Base-by-base conservation (phyloP, 192 early-diverging fungal species). In the Coemansia sp. region DNA sequence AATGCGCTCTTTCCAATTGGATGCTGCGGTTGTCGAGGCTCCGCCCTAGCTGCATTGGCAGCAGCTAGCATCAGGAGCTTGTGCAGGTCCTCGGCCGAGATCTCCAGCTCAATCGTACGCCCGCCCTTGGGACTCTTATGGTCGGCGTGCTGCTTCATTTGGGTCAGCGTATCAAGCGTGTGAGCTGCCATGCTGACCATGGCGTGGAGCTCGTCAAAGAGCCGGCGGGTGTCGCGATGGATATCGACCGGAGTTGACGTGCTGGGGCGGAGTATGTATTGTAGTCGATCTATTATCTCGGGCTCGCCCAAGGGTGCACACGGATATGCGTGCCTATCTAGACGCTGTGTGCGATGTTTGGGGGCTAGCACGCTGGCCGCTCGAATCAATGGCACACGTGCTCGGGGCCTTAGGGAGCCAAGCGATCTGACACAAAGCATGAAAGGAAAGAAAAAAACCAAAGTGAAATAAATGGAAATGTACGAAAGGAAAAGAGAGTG, bases 91-190 rank as follows among this genome's bases (percentile, higher is more conserved):
- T 20, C 35, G 7, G 48, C 23, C 18, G 60, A 64, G 23, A 74
- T 69, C 42, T 74, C 72, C 9, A 74, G 42, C 35, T 74, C 72
- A 23, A 74, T 65, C n/a, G 59, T 68, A 33, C 48, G 60, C 0
- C 65, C 65, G 21, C 72, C 66, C 13, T 26, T 24, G 9, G 5
- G 7, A 10, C 1, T 26, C 3, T 26, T 26, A 9, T 9, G 48
- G 3, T 26, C 48, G 4, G 26, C 13, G 3, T 4, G 48, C 23
- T 8, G 10, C 9, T 50, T 50, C 20, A 50, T 50, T 4, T 50
- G 48, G 10, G 48, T 50, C 23, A 50, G 48, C 10, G 48, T 50
- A 14, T 60, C 59, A 3, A 60, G 34, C 5, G 36, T 60, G 21
- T 37, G 21, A 4, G 59, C 18, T 2, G 59, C 59, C 34, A 60